Evolutionary conservation across 140 eudicot genomes (phyloP).

Genomic region (Erigeron philadelphicus): DNA sequence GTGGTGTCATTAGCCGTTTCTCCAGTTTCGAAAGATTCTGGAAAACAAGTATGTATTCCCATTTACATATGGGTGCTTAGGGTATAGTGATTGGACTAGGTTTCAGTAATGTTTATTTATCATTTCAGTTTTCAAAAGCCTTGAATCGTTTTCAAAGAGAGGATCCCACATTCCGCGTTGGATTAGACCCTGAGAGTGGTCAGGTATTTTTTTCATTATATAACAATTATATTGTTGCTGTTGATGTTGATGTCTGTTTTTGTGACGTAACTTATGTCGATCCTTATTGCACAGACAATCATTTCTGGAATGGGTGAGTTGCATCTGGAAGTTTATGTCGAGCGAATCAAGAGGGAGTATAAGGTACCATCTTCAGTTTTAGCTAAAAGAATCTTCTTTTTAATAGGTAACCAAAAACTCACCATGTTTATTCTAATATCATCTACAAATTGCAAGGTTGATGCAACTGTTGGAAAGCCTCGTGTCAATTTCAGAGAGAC

Average conservation of each 20-base stretch:
- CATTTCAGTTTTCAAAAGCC: constrained; percentile 84
- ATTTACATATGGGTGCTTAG: not conserved
- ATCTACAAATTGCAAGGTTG: constrained; percentile 49
- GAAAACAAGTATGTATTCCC: constrained; percentile 64
- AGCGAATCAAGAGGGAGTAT: constrained; percentile 86
- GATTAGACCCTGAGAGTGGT: constrained; percentile 88
- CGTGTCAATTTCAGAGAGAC: constrained; percentile 98
- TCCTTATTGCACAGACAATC: constrained; percentile 62
- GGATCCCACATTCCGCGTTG: constrained; percentile 97
- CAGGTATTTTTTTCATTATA: constrained; percentile 44
- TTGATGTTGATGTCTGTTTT: constrained; percentile 10
- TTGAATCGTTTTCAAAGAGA: constrained; percentile 94
- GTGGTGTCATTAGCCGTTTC: constrained; percentile 93
- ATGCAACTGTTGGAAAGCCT: constrained; percentile 83
- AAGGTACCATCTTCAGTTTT: constrained; percentile 43
- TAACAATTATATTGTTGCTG: not conserved
- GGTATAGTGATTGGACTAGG: not conserved
- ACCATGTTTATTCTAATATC: not conserved
- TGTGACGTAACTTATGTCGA: constrained; percentile 13
- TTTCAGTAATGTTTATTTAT: constrained; percentile 2
- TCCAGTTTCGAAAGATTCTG: constrained; percentile 93
- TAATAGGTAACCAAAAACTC: not conserved
- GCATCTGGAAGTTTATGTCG: constrained; percentile 87
- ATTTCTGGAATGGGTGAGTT: constrained; percentile 99
- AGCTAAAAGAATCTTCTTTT: not conserved